These are phyloP conservation scores for Pythium oligandrum DNA, from an alignment of 352 stramenopile species.

Conservation along the genomic window DNA sequence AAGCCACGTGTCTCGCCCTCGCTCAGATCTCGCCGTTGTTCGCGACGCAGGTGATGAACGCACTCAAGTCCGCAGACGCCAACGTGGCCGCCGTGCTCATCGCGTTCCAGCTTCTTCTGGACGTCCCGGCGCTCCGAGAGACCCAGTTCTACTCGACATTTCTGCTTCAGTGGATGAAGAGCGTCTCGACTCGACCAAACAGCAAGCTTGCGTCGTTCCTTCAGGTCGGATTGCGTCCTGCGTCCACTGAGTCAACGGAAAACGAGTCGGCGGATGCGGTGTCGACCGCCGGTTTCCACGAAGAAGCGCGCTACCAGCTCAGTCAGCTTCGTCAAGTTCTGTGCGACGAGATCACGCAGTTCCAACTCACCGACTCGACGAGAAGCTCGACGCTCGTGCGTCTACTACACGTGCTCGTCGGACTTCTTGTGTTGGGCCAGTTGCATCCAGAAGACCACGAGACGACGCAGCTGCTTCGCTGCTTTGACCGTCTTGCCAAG, in stretches of 20 bases:
- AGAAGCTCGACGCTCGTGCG: slow-evolving; percentile 25
- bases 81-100: slow-evolving; percentile 9
- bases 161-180: slow-evolving; percentile 37
- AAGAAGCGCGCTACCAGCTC: slow-evolving; percentile 17
- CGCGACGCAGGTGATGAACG: slow-evolving; percentile 17
- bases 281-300: slow-evolving; percentile 9
- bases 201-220: neutral
- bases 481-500: slow-evolving; percentile 37
- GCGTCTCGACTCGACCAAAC: neutral
- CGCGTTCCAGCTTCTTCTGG: slow-evolving; percentile 18
- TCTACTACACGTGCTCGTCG: slow-evolving; percentile 40
- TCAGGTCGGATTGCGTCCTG: neutral
- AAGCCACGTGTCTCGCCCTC: slow-evolving; percentile 24
- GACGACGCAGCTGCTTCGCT: slow-evolving; percentile 36
- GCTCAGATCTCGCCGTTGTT: slow-evolving; percentile 35
- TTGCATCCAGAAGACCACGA: slow-evolving; percentile 47
- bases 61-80: slow-evolving; percentile 3
- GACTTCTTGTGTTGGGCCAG: slow-evolving; percentile 36
- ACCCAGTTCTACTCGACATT: slow-evolving; percentile 30
- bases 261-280: slow-evolving; percentile 1
- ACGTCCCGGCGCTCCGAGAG: slow-evolving; percentile 11
- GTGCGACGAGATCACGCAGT: slow-evolving; percentile 14
- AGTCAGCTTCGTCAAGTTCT: slow-evolving; percentile 18
- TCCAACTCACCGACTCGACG: neutral
- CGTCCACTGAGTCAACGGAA: neutral